These are phyloP conservation scores for Rubroboletus pulcherrimus DNA, from an alignment of 768 basidiomycete species.

Conservation along the genomic window DNA sequence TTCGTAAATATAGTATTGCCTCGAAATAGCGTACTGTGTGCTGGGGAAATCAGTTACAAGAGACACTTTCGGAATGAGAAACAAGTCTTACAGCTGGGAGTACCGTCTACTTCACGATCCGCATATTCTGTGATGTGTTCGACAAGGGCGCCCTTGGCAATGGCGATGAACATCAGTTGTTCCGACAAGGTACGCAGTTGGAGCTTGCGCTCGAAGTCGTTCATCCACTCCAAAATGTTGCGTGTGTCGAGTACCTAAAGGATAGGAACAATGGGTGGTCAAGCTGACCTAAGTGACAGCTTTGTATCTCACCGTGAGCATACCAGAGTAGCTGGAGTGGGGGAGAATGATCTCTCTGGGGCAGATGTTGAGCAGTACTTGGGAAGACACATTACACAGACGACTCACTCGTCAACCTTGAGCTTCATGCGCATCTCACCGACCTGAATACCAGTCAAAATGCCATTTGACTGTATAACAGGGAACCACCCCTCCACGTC, in stretches of 20 bases:
- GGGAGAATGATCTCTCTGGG: constrained; percentile 78
- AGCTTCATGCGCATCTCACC: constrained; percentile 77
- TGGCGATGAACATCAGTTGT: constrained; percentile 65
- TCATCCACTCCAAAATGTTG: constrained; percentile 73
- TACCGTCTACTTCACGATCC: constrained; percentile 64
- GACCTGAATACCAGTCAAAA: constrained; percentile 52
- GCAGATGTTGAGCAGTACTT: constrained; percentile 3
- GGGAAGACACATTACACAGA: not conserved
- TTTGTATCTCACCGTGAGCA: constrained; percentile 49
- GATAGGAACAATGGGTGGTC: not conserved
- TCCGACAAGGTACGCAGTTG: constrained; percentile 60
- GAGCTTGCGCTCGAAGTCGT: constrained; percentile 61
- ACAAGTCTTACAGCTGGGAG: constrained; percentile 53
- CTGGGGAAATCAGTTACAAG: constrained; percentile 33
- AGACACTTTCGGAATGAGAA: not conserved
- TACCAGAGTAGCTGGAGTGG: constrained; percentile 52
- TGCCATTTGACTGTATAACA: constrained; percentile 50
- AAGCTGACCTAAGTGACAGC: not conserved
- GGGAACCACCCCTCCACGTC: constrained; percentile 84
- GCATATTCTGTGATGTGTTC: constrained; percentile 69
- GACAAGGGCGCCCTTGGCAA: constrained; percentile 61
- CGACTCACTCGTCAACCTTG: constrained; percentile 67
- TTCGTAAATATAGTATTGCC: constrained; percentile 68
- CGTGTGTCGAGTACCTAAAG: constrained; percentile 42
- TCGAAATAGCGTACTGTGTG: constrained; percentile 71